These are phyloP conservation scores for Perilla frutescens DNA, from an alignment of 257 asterid genomes.

Conservation along the genomic window DNA sequence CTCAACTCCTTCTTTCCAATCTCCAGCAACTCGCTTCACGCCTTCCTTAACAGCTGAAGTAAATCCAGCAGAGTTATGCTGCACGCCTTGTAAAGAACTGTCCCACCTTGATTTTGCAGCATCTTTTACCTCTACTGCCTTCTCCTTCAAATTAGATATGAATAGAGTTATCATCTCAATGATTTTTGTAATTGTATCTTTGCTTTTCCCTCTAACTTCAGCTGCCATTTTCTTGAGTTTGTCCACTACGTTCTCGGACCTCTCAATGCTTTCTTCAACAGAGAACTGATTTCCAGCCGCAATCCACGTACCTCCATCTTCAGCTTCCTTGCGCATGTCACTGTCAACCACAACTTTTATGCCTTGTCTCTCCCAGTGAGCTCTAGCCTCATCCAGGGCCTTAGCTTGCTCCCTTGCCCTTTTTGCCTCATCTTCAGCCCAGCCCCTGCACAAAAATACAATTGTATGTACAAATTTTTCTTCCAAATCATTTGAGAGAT, in stretches of 20 bases:
- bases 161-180: constrained; percentile 58
- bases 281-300: constrained; percentile 66
- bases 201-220: constrained; percentile 65
- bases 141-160: constrained; percentile 58
- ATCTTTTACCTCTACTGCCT: constrained; percentile 62
- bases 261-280: constrained; percentile 66
- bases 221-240: constrained; percentile 75
- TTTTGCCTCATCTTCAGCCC: constrained; percentile 99
- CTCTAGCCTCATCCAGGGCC: constrained; percentile 88
- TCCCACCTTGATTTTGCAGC: constrained; percentile 46
- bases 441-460: constrained; percentile 54
- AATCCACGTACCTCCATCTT: constrained; percentile 74
- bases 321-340: constrained; percentile 85
- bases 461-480: not conserved
- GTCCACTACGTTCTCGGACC: constrained; percentile 75
- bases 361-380: constrained; percentile 87
- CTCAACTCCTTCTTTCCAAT: constrained; percentile 89
- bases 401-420: constrained; percentile 93
- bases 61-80: constrained; percentile 48
- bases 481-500: constrained; percentile 5
- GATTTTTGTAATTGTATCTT: constrained; percentile 60
- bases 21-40: constrained; percentile 74
- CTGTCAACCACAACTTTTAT: constrained; percentile 82
- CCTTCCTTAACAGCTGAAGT: constrained; percentile 63
- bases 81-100: constrained; percentile 56